Base-by-base conservation (phyloP, 2,329 filamentous ascomycete species). In the Periconia sp. region DNA sequence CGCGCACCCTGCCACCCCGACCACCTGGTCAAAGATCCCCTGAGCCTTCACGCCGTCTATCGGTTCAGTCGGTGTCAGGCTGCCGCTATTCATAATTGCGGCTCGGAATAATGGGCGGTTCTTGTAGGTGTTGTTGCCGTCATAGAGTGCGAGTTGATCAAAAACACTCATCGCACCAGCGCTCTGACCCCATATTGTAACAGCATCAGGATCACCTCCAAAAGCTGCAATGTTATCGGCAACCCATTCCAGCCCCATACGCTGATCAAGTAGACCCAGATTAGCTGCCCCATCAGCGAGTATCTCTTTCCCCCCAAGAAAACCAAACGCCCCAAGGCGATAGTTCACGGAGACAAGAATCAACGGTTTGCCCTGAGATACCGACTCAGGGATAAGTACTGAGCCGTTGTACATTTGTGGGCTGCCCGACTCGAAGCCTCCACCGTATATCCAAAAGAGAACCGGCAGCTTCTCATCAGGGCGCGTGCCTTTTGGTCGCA, bases 151-250 rank as follows among this genome's bases (percentile, higher is more conserved):
- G 5, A 37, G 3, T 11, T 37, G 33, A n/a, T 37, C 33, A 11
- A 6, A 37, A 6, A 37, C 33, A 37, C 5, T 6, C 3, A 75
- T 64, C 11, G 70, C 69, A 1, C 74, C 74, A 11, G 73, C 69
- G 1, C 68, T 70, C 33, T 76, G 73, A 2, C 75, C 75, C 68
- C 71, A 77, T 2, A 76, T 61, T 6, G 65, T 74, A 42, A 78
- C 76, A 18, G 66, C 57, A 19, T 56, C 50, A 20, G 73, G 64
- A 54, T 78, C 74, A 17, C 66, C 66, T 2, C 65, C 66, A 33
- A 71, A 69, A 30, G 62, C 65, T 6, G 64, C 70, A 43, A 77
- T 77, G 54, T 78, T 78, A 13, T 71, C 63, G 7, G 63, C 63
- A 6, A 73, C 60, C 74, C 75, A 77, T 58, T 76, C 74, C 1